phyloP scores from a whole-genome alignment of 805 yeast genomes.

The Kuraishia piskuri region DNA sequence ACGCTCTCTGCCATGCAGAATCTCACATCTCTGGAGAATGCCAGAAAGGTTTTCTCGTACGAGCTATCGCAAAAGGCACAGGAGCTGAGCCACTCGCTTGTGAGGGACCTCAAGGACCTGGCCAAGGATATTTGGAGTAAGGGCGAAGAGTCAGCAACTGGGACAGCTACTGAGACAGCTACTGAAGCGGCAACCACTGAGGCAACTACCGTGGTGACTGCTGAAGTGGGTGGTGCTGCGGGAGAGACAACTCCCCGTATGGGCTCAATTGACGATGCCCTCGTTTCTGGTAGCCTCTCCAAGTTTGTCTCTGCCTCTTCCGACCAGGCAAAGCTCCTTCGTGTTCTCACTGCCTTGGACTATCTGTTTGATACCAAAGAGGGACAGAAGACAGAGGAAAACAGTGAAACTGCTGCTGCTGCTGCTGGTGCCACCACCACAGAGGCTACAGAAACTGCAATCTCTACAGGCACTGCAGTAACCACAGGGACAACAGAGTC shows the following conservation, averaged over 20 bases:
- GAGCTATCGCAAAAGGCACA: conserved; percentile 63
- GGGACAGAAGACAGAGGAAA: background rate
- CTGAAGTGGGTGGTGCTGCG: too few relatives aligned
- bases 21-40: conserved; percentile 50
- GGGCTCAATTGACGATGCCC: conserved; percentile 30
- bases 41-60: conserved; percentile 54
- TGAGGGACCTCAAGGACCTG: conserved; percentile 45
- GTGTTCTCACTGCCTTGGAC: conserved; percentile 83
- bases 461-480: too few relatives aligned
- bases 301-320: conserved; percentile 75
- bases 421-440: background rate
- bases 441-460: conserved; percentile 5
- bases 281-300: conserved; percentile 45
- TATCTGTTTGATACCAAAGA: conserved; percentile 52
- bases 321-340: conserved; percentile 80
- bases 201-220: background rate
- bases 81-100: conserved; percentile 43
- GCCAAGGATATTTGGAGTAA: conserved; percentile 32
- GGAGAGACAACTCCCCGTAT: background rate
- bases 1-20: conserved; percentile 76
- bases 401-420: conserved; percentile 14
- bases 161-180: too few relatives aligned
- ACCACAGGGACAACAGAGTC: too few relatives aligned
- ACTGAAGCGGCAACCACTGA: background rate
- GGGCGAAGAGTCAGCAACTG: conserved; percentile 6